Conservation (phyloP, 305 asterid species). For the Petunia hybrid region DNA sequence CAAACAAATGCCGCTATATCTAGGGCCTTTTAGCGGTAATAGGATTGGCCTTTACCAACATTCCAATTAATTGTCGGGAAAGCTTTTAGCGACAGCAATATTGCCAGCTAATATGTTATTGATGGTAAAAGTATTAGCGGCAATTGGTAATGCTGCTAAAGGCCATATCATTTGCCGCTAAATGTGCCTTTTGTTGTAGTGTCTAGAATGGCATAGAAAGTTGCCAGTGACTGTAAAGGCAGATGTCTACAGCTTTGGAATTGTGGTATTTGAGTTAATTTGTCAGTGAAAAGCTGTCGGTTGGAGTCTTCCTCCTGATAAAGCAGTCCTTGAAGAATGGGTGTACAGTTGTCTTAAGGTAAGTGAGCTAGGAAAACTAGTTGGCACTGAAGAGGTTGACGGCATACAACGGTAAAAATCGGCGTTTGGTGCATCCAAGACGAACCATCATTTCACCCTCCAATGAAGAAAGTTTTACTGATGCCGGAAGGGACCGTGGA, state of each 20-base stretch:
- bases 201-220: conserved; percentile 53
- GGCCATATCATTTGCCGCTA: too few species aligned
- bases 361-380: conserved; percentile 41
- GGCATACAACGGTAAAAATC: conserved; percentile 39
- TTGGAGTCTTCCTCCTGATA: conserved; percentile 46
- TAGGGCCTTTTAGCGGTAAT: too few species aligned
- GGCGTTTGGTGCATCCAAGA: conserved; percentile 53
- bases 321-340: conserved; percentile 56
- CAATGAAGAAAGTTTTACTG: conserved; percentile 57
- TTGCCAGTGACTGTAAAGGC: conserved; percentile 58
- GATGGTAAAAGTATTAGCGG: too few species aligned
- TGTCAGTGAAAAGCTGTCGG: conserved; percentile 42
- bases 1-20: too few species aligned
- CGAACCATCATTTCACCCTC: conserved; percentile 54
- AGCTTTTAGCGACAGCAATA: too few species aligned
- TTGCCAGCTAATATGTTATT: too few species aligned
- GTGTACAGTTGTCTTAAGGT: conserved; percentile 41
- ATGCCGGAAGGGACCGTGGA: conserved; percentile 66
- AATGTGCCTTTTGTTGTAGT: too few species aligned
- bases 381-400: conserved; percentile 38
- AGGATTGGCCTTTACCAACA: too few species aligned
- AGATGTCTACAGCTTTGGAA: conserved; percentile 62
- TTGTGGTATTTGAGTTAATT: conserved; percentile 53
- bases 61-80: too few species aligned
- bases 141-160: conserved; percentile 59